phyloP scores from a whole-genome alignment of 2,329 filamentous ascomycete genomes.

The Aspergillus brasiliensis region DNA sequence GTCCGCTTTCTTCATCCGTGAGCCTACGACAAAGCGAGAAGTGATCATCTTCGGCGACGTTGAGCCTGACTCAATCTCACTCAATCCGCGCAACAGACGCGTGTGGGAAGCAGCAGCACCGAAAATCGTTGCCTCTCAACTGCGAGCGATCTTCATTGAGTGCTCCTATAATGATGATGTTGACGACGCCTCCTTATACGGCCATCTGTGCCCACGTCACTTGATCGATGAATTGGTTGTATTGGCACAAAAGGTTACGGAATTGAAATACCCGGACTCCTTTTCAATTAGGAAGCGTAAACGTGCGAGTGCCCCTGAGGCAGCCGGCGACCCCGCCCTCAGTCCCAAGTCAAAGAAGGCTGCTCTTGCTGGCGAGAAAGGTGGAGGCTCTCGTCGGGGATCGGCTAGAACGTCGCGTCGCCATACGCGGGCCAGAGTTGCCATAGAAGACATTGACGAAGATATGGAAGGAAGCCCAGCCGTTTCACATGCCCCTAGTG shows the following conservation, averaged over 20 bases:
- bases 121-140: conserved; percentile 71
- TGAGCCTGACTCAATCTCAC: conserved; percentile 83
- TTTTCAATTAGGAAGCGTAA: conserved; percentile 48
- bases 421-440: conserved; percentile 2
- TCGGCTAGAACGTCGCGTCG: conserved; percentile 9
- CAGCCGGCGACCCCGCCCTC: conserved; percentile 22
- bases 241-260: conserved; percentile 71
- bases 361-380: neutral
- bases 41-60: conserved; percentile 95
- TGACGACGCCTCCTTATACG: conserved; percentile 76
- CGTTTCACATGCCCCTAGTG: conserved; percentile 4
- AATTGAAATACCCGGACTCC: conserved; percentile 44
- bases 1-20: conserved; percentile 90
- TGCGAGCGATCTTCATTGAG: conserved; percentile 89
- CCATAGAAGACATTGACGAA: neutral
- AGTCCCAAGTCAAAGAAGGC: conserved; percentile 30
- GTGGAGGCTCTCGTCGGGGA: neutral
- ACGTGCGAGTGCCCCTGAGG: conserved; percentile 23
- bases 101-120: conserved; percentile 89
- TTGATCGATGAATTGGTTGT: conserved; percentile 75
- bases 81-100: conserved; percentile 75
- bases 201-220: conserved; percentile 83
- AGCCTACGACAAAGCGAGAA: conserved; percentile 69
- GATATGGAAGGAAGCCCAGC: neutral
- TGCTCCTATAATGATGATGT: conserved; percentile 88